These are phyloP conservation scores for Pythium aristosporum DNA, from an alignment of 352 stramenopile genomes.

Conservation along the genomic window DNA sequence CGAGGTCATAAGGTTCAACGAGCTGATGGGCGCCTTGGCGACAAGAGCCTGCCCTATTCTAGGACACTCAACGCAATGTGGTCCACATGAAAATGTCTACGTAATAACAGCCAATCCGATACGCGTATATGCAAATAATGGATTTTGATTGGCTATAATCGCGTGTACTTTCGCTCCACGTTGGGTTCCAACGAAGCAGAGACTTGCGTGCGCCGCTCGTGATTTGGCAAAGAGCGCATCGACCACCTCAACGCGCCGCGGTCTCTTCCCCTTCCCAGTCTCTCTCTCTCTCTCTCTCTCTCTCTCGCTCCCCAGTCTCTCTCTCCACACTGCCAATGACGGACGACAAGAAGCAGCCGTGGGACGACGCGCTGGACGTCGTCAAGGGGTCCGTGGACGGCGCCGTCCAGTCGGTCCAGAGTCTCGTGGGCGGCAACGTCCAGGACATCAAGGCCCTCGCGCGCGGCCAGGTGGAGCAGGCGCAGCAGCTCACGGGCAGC, in stretches of 20 bases:
- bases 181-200: not conserved
- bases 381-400: conserved; percentile 53
- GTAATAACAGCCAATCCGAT: conserved; percentile 3
- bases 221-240: not conserved
- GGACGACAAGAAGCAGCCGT: conserved; percentile 57
- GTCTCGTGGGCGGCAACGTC: conserved; percentile 35
- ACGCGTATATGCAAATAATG: too few species aligned
- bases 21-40: not conserved
- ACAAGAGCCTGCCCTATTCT: conserved; percentile 3
- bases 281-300: conserved; percentile 2
- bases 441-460: conserved; percentile 47
- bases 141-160: conserved; percentile 22
- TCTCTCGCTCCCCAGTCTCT: not conserved
- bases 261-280: conserved; percentile 1
- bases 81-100: not conserved
- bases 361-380: conserved; percentile 42
- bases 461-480: conserved; percentile 42
- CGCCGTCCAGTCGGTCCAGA: conserved; percentile 47
- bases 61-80: not conserved
- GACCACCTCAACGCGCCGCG: not conserved
- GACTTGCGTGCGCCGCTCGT: conserved; percentile 12
- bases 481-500: conserved; percentile 61
- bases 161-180: not conserved
- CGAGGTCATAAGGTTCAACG: not conserved
- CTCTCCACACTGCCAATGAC: not conserved